phyloP scores from a whole-genome alignment of 495 filamentous ascomycete genomes.

The Tuber melanosporum region DNA sequence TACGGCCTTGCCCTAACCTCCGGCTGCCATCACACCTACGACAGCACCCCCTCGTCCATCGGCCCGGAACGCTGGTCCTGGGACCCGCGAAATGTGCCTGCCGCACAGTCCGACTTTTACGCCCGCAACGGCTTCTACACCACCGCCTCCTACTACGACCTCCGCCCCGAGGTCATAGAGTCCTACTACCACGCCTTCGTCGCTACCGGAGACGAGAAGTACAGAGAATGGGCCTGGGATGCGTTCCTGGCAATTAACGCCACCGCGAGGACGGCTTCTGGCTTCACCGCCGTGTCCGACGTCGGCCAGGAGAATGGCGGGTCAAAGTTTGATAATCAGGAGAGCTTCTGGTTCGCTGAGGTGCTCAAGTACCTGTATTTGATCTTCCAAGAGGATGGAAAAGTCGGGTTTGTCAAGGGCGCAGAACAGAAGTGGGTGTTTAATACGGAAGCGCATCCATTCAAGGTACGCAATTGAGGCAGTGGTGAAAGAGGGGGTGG shows the following conservation, averaged over 20 bases:
- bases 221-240: constrained; percentile 80
- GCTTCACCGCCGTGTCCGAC: constrained; percentile 59
- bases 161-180: constrained; percentile 82
- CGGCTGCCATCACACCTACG: constrained; percentile 71
- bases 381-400: constrained; percentile 55
- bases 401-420: constrained; percentile 52
- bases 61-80: constrained; percentile 74
- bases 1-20: constrained; percentile 70
- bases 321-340: constrained; percentile 61
- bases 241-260: constrained; percentile 65
- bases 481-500: background rate
- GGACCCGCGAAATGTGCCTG: constrained; percentile 50
- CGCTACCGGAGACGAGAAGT: constrained; percentile 63
- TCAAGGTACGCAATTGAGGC: constrained; percentile 49
- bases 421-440: constrained; percentile 61
- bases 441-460: constrained; percentile 80
- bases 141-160: constrained; percentile 54
- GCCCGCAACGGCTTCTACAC: constrained; percentile 66
- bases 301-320: constrained; percentile 63
- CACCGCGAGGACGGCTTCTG: constrained; percentile 55
- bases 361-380: constrained; percentile 81
- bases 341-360: constrained; percentile 88
- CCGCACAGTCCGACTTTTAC: constrained; percentile 55
- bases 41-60: constrained; percentile 59
- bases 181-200: constrained; percentile 84